Base-by-base conservation (phyloP, 805 yeast genomes). In the Wickerhamomyces rabaulensis region DNA sequence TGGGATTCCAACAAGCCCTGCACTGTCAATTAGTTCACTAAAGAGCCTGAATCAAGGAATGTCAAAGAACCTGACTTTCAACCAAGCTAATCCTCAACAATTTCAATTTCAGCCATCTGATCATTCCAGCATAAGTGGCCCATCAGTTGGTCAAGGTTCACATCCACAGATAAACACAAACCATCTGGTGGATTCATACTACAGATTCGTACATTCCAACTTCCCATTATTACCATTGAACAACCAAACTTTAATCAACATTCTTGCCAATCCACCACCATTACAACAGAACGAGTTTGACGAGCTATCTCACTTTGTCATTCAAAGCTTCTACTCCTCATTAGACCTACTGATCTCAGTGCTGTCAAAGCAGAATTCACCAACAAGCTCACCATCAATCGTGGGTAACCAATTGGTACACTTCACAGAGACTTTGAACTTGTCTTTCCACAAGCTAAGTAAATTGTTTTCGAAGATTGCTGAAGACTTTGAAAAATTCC, bases 181-280 rank as follows among this genome's bases (percentile, higher is more conserved):
- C 8, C 76, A 63, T 57, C 63, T 66, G 66, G 71, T 67, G 62
- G 75, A 66, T 60, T 64, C 64, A 46, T 79, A 54, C 53, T 77
- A 76, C 52, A 77, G 73, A 48, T 76, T 73, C 54, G 64, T 70
- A 25, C 74, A 69, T 46, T 62, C 68, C 15, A 62, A 64, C 9
- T 63, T 70, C 52, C 67, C 72, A 33, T 54, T 68, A 0, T 57
- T 70, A 16, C 73, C 74, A 3, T 44, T 69, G 31, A 69, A 68
- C 49, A 56, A 45, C 26, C 57, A 52, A 31, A 53, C 56, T 4
- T 39, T 57, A 9, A 29, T 49, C 1, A 54, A 52, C 29, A 48
- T 57, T 2, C 42, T 57, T 10, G 41, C 57, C 12, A 53, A 50
- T 12, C 52, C 47, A 22, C 53, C 53, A 16, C 42, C 51, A 13